These are phyloP conservation scores for Ophiostoma sp. DNA, from an alignment of 2,329 filamentous ascomycete genomes.

Conservation along the genomic window DNA sequence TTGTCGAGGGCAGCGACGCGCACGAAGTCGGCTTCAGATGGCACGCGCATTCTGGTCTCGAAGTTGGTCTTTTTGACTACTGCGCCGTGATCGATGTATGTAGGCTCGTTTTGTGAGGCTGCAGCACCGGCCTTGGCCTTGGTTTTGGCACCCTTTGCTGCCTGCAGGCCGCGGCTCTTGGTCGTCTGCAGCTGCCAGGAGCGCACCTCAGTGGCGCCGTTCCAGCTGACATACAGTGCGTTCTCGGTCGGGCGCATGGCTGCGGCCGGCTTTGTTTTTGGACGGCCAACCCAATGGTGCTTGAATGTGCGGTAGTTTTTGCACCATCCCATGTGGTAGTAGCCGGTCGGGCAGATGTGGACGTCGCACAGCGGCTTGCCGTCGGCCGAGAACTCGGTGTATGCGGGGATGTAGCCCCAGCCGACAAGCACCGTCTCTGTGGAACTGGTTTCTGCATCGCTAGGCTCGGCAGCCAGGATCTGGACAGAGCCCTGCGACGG, in stretches of 20 bases:
- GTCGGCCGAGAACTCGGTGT: slow-evolving; percentile 41
- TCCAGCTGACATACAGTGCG: slow-evolving; percentile 33
- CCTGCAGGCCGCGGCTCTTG: not conserved
- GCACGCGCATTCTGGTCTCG: slow-evolving; percentile 1
- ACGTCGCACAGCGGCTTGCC: slow-evolving; percentile 40
- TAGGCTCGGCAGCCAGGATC: slow-evolving; percentile 28
- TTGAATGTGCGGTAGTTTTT: slow-evolving; percentile 31
- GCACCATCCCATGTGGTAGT: slow-evolving; percentile 20
- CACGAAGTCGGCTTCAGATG: not conserved
- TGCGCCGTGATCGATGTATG: not conserved
- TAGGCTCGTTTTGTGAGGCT: not conserved
- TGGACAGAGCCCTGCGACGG: slow-evolving; percentile 41
- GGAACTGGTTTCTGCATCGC: slow-evolving; percentile 26
- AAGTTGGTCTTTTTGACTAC: slow-evolving; percentile 9
- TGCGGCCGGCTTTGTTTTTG: not conserved
- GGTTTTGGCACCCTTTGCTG: not conserved
- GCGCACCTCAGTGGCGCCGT: slow-evolving; percentile 32
- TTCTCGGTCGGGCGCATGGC: slow-evolving; percentile 26
- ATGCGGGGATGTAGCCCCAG: slow-evolving; percentile 44
- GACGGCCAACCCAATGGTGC: slow-evolving; percentile 29
- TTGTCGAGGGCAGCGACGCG: slow-evolving; percentile 18
- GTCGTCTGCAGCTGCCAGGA: slow-evolving; percentile 17
- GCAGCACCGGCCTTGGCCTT: not conserved
- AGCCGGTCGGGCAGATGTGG: slow-evolving; percentile 29
- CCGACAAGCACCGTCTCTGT: slow-evolving; percentile 41